phyloP scores from a whole-genome alignment of 768 basidiomycete species.

The Nevesoporus exiguus region DNA sequence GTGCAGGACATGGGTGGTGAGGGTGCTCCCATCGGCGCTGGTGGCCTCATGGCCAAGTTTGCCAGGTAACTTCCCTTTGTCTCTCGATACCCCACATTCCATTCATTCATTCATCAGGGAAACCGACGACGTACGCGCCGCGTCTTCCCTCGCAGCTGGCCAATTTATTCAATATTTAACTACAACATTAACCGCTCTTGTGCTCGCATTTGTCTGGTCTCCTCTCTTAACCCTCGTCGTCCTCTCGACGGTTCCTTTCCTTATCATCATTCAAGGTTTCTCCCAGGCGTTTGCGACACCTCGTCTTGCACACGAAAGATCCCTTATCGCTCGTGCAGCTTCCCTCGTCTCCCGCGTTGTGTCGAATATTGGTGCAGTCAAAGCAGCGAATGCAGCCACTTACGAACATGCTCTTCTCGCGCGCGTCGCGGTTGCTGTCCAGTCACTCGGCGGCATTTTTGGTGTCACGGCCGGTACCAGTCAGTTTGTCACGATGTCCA shows the following conservation, averaged over 20 bases:
- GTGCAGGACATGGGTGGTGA: slow-evolving; percentile 35
- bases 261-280: slow-evolving; percentile 70
- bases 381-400: slow-evolving; percentile 79
- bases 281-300: slow-evolving; percentile 71
- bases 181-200: slow-evolving; percentile 73
- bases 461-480: slow-evolving; percentile 61
- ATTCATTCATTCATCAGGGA: slow-evolving; percentile 52
- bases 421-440: slow-evolving; percentile 45
- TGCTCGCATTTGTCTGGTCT: slow-evolving; percentile 78
- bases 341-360: slow-evolving; percentile 77
- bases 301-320: slow-evolving; percentile 63
- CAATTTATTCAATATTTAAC: slow-evolving; percentile 76
- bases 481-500: slow-evolving; percentile 82
- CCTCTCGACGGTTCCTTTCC: slow-evolving; percentile 81
- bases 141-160: slow-evolving; percentile 77
- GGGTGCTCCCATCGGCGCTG: slow-evolving; percentile 66
- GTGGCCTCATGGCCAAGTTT: slow-evolving; percentile 92
- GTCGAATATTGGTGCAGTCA: slow-evolving; percentile 82
- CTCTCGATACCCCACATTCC: background rate
- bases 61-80: slow-evolving; percentile 49
- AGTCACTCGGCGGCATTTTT: slow-evolving; percentile 68
- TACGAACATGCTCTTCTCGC: slow-evolving; percentile 51
- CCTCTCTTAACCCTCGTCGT: slow-evolving; percentile 88
- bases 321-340: slow-evolving; percentile 65
- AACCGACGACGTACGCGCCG: slow-evolving; percentile 89